These are phyloP conservation scores for Claviceps purpurea DNA, from an alignment of 2,329 filamentous ascomycete species.

Conservation along the genomic window DNA sequence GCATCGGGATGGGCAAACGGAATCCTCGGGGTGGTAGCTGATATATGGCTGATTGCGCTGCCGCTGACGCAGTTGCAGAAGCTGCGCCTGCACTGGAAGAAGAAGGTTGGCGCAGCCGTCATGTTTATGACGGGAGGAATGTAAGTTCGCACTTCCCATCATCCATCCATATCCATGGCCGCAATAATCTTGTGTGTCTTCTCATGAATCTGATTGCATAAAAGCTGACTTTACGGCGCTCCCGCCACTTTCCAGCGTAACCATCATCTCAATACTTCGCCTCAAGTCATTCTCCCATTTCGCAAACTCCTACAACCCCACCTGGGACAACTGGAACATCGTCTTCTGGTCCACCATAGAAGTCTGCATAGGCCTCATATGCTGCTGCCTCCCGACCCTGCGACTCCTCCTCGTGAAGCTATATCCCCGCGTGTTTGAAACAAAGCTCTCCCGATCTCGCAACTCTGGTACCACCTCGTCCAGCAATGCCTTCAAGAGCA, in stretches of 20 bases:
- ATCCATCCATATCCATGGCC: background rate
- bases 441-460: background rate
- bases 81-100: conserved; percentile 13
- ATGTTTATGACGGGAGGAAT: conserved; percentile 30
- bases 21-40: conserved; percentile 29
- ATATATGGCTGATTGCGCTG: conserved; percentile 31
- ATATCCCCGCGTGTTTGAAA: background rate
- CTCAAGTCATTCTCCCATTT: conserved; percentile 12
- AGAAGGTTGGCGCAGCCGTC: conserved; percentile 21
- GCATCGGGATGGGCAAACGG: conserved; percentile 33
- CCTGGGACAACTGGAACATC: conserved; percentile 11
- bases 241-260: conserved; percentile 9
- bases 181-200: background rate
- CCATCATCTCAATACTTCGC: conserved; percentile 13
- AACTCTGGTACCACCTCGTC: background rate
- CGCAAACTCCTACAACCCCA: conserved; percentile 12
- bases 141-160: conserved; percentile 9
- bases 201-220: background rate
- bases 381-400: conserved; percentile 13
- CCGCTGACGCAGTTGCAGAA: conserved; percentile 28
- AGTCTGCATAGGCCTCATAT: conserved; percentile 14
- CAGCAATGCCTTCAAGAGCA: background rate
- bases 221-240: background rate
- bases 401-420: conserved; percentile 11
- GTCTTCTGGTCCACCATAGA: conserved; percentile 15